Conservation (phyloP, 139 green algal species). For the Coelastrella sp. region DNA sequence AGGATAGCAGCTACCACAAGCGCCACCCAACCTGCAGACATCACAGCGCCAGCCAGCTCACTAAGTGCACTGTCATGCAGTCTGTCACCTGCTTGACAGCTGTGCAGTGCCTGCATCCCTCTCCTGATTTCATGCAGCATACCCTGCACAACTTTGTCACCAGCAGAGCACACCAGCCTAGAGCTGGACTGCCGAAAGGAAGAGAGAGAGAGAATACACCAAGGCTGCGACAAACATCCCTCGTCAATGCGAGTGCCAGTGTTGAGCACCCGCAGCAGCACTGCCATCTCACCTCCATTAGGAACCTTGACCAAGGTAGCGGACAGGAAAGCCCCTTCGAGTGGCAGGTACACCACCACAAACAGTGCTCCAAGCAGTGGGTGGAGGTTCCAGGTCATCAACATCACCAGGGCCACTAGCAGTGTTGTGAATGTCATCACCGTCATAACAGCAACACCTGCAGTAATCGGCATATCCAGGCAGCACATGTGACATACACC, state of each 20-base stretch:
- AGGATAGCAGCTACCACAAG: constrained; percentile 24
- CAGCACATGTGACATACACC: background rate
- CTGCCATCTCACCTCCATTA: constrained; percentile 1
- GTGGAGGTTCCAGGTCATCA: constrained; percentile 22
- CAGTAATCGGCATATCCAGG: background rate
- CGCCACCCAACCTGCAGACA: constrained; percentile 7
- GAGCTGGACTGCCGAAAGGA: no score
- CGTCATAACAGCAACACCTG: constrained; percentile 42
- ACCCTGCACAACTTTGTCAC: background rate
- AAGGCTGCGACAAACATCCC: background rate
- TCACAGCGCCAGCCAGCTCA: background rate
- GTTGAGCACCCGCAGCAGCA: background rate
- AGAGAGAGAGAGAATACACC: background rate
- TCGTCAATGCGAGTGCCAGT: background rate
- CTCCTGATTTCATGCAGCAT: background rate
- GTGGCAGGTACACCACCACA: constrained; percentile 1
- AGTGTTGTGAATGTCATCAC: constrained; percentile 29
- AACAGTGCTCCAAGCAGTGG: constrained; percentile 15
- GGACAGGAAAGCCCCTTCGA: constrained; percentile 21
- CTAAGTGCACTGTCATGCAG: background rate
- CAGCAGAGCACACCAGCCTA: background rate
- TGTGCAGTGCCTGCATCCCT: background rate
- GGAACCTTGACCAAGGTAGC: constrained; percentile 17
- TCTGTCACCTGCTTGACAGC: no score
- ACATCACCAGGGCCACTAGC: constrained; percentile 12